Evolutionary conservation across 352 stramenopile genomes (phyloP), one percentile per base, ranked within the genome.

Genomic region (Peronospora tabacina): DNA sequence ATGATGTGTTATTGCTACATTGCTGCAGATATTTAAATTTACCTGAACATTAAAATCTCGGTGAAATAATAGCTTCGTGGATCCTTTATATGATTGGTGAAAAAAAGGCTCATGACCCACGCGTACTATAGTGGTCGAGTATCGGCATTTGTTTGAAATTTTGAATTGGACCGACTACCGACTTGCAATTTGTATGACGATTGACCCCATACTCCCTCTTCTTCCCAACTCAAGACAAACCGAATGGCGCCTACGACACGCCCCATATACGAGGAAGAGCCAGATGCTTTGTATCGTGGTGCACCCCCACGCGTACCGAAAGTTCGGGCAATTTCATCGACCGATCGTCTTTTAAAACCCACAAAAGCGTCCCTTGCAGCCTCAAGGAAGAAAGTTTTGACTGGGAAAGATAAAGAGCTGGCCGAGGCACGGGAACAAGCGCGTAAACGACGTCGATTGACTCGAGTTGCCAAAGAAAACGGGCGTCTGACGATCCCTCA

Each of bases 401-500:
- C 59, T 6, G 58, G 69, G 7, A 67, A 71, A 24, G 62, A 72
- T 30, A 83, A 82, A 36, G 55, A 63, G 22, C 37, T 65, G 20
- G 65, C 59, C 2, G 68, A 74, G 26, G 56, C 66, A 16, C 68
- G 59, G 22, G 56, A 58, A 12, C n/a, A 68, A 33, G 55, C 68
- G 35, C 56, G 46, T 12, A 68, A 70, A 29, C 55, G 70, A 11
- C 59, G 66, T 13, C 48, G 52, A 0, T 41, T 76, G 24, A 39
- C 56, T 30, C 66, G 68, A 15, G 49, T 76, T 34, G 63, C 70
- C 34, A 82, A 82, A 55, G 62, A 75, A 34, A 82, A 78, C 19
- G 70, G 70, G 0, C 68, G 66, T 5, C 61, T 89, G 19, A 89
- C 78, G 36, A 75, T 89, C 37, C 78, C 78, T 7, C 58, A 75